Evolutionary conservation across 1,284 basidiomycete genomes (phyloP).

Genomic region (Trametes pubescens): DNA sequence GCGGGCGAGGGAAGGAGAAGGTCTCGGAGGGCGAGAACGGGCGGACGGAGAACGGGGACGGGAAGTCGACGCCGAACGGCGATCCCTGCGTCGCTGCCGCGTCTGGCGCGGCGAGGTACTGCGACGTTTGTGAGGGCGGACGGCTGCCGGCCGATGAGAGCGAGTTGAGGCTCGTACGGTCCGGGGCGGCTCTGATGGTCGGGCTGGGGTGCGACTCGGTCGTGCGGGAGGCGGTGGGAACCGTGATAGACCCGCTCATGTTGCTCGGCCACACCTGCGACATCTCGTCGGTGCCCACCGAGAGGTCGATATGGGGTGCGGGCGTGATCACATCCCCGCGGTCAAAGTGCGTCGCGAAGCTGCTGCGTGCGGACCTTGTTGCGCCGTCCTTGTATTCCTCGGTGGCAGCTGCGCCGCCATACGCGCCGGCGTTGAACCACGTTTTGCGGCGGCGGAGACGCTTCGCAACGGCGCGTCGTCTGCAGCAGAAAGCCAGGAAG

Average conservation of each 20-base stretch:
- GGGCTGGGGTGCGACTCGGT: constrained; percentile 25
- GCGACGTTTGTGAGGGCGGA: constrained; percentile 39
- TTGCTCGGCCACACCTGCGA: constrained; percentile 34
- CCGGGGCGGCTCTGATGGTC: constrained; percentile 30
- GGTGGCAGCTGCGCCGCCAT: constrained; percentile 22
- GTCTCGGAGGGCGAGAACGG: constrained; percentile 71
- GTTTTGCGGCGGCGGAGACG: constrained; percentile 36
- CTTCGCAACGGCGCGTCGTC: constrained; percentile 31
- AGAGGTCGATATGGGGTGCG: constrained; percentile 29
- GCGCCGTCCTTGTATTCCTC: constrained; percentile 33
- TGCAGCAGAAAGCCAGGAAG: constrained; percentile 28
- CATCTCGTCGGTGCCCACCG: constrained; percentile 16
- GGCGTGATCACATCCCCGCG: constrained; percentile 36
- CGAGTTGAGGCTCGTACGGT: constrained; percentile 27
- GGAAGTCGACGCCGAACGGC: constrained; percentile 37
- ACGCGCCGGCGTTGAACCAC: constrained; percentile 36
- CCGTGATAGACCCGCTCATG: constrained; percentile 28
- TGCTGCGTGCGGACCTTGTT: constrained; percentile 47
- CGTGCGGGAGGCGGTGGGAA: constrained; percentile 27
- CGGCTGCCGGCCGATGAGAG: constrained; percentile 27
- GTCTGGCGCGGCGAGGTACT: constrained; percentile 49
- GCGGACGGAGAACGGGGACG: constrained; percentile 64
- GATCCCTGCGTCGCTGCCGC: constrained; percentile 26
- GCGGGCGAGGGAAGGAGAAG: constrained; percentile 72
- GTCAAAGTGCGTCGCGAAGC: constrained; percentile 56